A percentile compares a stretch with the other conserved stretches of the same genome.
Conservation (phyloP, 768 basidiomycete genomes). For the Strobilomyces dryophilus region DNA sequence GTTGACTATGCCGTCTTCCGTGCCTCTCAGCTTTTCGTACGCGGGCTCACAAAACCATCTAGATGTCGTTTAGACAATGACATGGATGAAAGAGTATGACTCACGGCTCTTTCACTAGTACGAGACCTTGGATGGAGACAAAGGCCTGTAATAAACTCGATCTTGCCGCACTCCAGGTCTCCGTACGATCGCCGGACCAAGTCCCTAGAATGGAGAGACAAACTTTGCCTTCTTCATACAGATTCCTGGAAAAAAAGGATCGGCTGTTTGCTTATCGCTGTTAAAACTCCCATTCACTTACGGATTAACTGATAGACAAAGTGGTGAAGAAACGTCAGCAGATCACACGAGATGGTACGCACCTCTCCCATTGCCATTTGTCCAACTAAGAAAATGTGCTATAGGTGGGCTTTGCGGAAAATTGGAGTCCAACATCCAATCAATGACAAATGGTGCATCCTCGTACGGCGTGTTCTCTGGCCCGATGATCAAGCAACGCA, state of each 20-base stretch:
- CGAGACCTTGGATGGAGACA: conserved; percentile 91
- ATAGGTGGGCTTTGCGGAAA: conserved; percentile 80
- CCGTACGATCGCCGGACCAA: conserved; percentile 85
- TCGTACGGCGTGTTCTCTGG: conserved; percentile 94
- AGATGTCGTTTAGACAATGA: conserved; percentile 6
- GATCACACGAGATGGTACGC: conserved; percentile 1
- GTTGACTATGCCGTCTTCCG: conserved; percentile 85
- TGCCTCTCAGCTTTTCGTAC: conserved; percentile 88
- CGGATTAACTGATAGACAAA: conserved; percentile 60
- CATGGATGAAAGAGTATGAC: conserved; percentile 28
- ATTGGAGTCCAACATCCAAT: conserved; percentile 84
- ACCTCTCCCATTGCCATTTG: conserved; percentile 83
- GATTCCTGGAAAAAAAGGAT: conserved; percentile 48
- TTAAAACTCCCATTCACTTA: conserved; percentile 34
- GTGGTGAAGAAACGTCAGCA: not conserved
- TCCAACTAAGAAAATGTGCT: conserved; percentile 92
- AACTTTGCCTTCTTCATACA: conserved; percentile 95
- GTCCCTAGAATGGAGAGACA: conserved; percentile 89
- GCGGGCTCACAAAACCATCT: conserved; percentile 93
- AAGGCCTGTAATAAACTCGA: conserved; percentile 90
- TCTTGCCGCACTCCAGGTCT: conserved; percentile 80
- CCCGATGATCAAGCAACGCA: conserved; percentile 87
- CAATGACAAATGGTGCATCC: conserved; percentile 92
- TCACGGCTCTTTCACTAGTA: conserved; percentile 89
- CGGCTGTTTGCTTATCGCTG: not conserved